Conservation (phyloP, 495 filamentous ascomycete genomes). For the Lepraria neglecta region DNA sequence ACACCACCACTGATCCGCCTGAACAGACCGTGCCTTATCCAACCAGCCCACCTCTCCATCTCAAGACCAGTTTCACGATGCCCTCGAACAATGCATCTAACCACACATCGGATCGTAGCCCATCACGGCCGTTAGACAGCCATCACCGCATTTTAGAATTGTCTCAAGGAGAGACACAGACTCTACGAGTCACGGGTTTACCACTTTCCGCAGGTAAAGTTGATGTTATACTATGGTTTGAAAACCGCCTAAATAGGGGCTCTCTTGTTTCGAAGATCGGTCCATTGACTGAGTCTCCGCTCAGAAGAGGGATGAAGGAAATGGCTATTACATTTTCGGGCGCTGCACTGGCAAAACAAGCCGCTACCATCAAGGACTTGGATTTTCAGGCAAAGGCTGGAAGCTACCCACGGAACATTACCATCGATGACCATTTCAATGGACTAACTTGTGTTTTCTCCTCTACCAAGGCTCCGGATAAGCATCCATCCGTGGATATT, state of each 20-base stretch:
- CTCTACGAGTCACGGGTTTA: background rate
- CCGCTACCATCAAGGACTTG: background rate
- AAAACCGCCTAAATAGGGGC: background rate
- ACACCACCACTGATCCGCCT: constrained; percentile 7
- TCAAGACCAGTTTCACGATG: background rate
- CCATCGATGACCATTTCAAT: constrained; percentile 13
- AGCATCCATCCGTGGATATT: constrained; percentile 13
- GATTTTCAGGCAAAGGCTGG: constrained; percentile 2
- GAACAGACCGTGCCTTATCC: background rate
- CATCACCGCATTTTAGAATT: background rate
- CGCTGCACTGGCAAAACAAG: constrained; percentile 7
- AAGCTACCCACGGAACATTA: background rate
- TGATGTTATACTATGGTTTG: constrained; percentile 3
- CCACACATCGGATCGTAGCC: background rate
- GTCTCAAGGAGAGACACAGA: background rate
- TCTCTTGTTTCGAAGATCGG: constrained; percentile 4
- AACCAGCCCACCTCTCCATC: background rate
- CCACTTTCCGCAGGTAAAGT: background rate
- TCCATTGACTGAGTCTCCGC: background rate
- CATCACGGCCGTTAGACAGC: background rate
- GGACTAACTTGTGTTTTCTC: constrained; percentile 18
- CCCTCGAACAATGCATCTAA: background rate
- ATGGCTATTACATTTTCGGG: constrained; percentile 12
- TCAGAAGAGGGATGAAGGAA: constrained; percentile 1
- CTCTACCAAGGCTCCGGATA: background rate